Evolutionary conservation across 176 grass and related monocot species (phyloP).

Genomic region (Zoysia pacifica): DNA sequence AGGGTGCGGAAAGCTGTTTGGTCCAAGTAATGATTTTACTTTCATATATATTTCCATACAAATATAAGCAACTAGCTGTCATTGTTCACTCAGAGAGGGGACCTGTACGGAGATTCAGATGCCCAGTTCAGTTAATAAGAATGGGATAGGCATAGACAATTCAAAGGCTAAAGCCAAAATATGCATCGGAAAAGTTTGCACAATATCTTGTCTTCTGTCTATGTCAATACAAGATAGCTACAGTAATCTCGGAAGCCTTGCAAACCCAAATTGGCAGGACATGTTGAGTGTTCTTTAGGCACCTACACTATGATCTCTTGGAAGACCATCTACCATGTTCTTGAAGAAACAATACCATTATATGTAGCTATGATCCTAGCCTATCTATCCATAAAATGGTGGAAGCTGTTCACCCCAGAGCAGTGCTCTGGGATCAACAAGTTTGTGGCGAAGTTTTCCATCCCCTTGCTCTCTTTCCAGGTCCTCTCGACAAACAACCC

Average conservation of each 20-base stretch:
- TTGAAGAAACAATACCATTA: conserved; percentile 72
- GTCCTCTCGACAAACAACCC: conserved; percentile 86
- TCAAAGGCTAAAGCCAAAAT: conserved; percentile 46
- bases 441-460: conserved; percentile 82
- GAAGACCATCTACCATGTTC: conserved; percentile 75
- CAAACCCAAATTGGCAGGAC: conserved; percentile 39
- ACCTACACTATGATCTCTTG: conserved; percentile 72
- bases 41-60: conserved; percentile 24
- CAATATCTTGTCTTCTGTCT: conserved; percentile 44
- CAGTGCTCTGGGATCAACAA: conserved; percentile 90
- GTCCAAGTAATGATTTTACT: conserved; percentile 46
- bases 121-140: conserved; percentile 32
- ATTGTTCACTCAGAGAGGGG: conserved; percentile 27
- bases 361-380: conserved; percentile 86
- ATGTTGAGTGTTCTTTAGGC: conserved; percentile 52
- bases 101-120: conserved; percentile 33
- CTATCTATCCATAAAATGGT: conserved; percentile 90
- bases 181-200: conserved; percentile 44
- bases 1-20: conserved; percentile 36
- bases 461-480: conserved; percentile 93
- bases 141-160: conserved; percentile 50
- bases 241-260: conserved; percentile 39
- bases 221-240: conserved; percentile 53
- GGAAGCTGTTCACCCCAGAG: conserved; percentile 88
- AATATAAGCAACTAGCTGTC: conserved; percentile 19